Conservation (phyloP, 306 rosid genomes). For the barrel medic (Medicago truncatula) region DNA sequence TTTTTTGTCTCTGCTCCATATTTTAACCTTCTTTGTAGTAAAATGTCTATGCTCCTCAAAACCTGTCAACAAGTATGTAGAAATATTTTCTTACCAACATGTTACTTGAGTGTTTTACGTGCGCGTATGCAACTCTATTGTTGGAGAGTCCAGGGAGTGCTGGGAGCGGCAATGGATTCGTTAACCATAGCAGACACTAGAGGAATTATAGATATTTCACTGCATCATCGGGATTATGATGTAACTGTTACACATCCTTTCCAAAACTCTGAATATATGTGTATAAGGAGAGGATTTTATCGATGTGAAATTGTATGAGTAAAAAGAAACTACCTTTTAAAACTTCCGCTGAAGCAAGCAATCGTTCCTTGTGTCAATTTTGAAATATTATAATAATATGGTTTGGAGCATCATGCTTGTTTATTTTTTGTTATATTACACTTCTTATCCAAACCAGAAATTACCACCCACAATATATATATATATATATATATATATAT, state of each 20-base stretch:
- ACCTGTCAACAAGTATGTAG: no score
- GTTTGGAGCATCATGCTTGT: constrained; percentile 10
- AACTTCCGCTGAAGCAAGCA: neutral
- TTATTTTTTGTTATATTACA: neutral
- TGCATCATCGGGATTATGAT: constrained; percentile 80
- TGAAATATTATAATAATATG: neutral
- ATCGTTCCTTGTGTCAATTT: constrained; percentile 1
- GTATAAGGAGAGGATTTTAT: constrained; percentile 52
- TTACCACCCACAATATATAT: constrained; percentile 31
- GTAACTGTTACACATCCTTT: constrained; percentile 59
- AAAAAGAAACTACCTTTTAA: neutral
- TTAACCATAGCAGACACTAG: constrained; percentile 36
- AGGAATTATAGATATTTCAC: constrained; percentile 58
- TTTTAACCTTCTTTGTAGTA: no score
- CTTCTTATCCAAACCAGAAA: constrained; percentile 18
- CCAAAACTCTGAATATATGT: constrained; percentile 50
- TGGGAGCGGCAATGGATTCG: neutral
- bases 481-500: no score
- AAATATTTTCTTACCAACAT: no score
- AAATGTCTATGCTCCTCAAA: no score
- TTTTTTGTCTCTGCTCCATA: no score
- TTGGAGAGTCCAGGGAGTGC: no score
- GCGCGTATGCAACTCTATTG: no score
- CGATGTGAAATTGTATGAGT: constrained; percentile 50
- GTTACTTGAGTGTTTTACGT: no score